phyloP scores from a whole-genome alignment of 345 rosid species.

The Fremontodendron californicum region DNA sequence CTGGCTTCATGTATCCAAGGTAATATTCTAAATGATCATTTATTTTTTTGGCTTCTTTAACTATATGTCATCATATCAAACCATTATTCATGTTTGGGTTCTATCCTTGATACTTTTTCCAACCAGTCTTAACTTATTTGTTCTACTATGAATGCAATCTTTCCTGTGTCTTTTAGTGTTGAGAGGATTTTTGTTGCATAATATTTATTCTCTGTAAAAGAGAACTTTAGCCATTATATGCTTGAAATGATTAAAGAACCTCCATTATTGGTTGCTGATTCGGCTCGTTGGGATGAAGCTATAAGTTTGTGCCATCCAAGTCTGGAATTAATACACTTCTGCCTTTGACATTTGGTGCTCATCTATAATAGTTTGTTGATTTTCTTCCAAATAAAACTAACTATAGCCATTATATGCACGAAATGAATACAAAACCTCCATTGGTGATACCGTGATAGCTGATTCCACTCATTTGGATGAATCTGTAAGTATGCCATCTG shows the following conservation, averaged over 20 bases:
- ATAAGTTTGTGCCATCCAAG: not conserved
- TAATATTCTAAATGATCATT: constrained; percentile 15
- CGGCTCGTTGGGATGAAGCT: not conserved
- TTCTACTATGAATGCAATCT: not conserved
- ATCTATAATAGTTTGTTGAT: not conserved
- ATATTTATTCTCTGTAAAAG: not conserved
- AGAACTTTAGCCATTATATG: not conserved
- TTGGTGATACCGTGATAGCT: not conserved
- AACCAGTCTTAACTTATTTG: not conserved
- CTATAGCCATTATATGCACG: not conserved
- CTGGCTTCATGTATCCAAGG: constrained; percentile 97
- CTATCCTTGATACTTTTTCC: not conserved
- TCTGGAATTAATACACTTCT: not conserved
- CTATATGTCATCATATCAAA: not conserved
- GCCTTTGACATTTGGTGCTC: not conserved
- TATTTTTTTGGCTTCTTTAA: not conserved
- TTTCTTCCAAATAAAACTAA: not conserved
- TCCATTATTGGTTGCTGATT: not conserved
- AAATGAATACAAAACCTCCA: constrained; percentile 2
- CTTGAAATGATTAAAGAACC: not conserved
- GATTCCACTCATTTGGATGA: constrained; percentile 3
- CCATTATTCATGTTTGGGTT: not conserved
- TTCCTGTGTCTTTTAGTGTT: not conserved
- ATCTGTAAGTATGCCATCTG: not conserved
- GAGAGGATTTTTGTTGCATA: not conserved